A percentile compares a stretch with the other conserved stretches of the same genome.
phyloP scores from a whole-genome alignment of 1,139 yeast species.

The Scheffersomyces insectosa region DNA sequence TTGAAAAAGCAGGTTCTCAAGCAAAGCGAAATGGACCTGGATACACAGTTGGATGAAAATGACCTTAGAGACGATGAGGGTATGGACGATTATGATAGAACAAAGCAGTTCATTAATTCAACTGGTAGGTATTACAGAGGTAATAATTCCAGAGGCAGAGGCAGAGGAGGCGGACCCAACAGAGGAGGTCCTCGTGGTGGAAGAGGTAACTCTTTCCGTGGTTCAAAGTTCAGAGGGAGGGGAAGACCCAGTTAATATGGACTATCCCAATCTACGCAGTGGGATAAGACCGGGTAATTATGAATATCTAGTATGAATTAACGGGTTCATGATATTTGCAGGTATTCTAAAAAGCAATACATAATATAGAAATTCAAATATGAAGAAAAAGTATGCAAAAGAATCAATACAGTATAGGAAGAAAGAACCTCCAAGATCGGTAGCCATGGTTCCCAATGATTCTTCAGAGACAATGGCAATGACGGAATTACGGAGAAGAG shows the following conservation, averaged over 20 bases:
- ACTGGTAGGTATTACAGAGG: conserved; percentile 1
- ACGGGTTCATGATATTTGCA: too few relatives aligned
- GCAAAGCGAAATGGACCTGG: conserved; percentile 6
- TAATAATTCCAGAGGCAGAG: conserved; percentile 6
- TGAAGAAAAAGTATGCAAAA: too few relatives aligned
- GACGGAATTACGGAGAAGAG: too few relatives aligned
- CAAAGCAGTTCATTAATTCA: background rate
- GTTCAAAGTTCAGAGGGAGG: conserved; percentile 8
- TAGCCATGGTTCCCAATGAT: too few relatives aligned
- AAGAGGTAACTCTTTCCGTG: conserved; percentile 12
- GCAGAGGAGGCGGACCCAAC: conserved; percentile 11
- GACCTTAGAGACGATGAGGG: conserved; percentile 11
- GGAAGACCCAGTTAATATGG: conserved; percentile 1
- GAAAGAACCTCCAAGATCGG: too few relatives aligned
- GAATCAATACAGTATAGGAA: too few relatives aligned
- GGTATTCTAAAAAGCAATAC: too few relatives aligned
- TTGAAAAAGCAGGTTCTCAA: conserved; percentile 10
- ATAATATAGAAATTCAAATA: too few relatives aligned
- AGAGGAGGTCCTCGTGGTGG: conserved; percentile 15
- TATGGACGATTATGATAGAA: conserved; percentile 1
- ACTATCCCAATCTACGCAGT: too few relatives aligned
- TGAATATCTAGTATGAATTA: conserved; percentile 3
- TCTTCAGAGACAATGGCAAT: too few relatives aligned
- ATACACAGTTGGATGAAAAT: conserved; percentile 7
- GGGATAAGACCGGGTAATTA: conserved; percentile 2